Evolutionary conservation across 2,329 filamentous ascomycete species (phyloP), one percentile per base, ranked within the genome.

Genomic region (Lomentospora prolificans): DNA sequence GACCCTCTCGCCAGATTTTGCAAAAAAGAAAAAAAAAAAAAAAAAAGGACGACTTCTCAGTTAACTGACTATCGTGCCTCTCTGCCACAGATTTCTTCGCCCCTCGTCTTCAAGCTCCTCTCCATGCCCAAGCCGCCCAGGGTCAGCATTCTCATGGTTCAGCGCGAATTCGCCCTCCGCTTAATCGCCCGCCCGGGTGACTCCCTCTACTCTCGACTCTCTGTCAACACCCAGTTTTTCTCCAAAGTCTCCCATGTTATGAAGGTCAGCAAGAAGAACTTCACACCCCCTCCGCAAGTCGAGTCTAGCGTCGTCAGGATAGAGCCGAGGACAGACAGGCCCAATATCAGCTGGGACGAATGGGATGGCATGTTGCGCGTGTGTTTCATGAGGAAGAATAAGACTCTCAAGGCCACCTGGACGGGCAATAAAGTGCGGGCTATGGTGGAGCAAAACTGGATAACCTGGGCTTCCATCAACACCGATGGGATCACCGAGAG

Each of bases 231-330:
- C 17, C 92, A 97, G 67, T 95, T 97, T 78, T 96, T 75, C 69
- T 88, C 77, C 58, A 77, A 75, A 58, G 76, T 78, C 64, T 76
- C 75, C n/a, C 75, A 79, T 69, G 84, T 95, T 62, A 89, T 95
- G 85, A 96, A 96, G 73, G 92, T 97, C 50, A 90, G 91, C 61
- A 88, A 86, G 72, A 94, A 95, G 72, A 97, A 97, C 74, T 99
- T 97, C 79, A 90, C 89, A 59, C 94, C 94, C 0, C 92, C 94
- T 1, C 94, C 94, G 7, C 82, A 90, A 65, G 94, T 99, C 57
- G 94, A 99, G 71, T 89, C 84, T 6, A 91, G 87, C 57, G 91
- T 96, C 5, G 90, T 96, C 51, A 81, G 91, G 58, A 87, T 96
- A 61, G 89, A 92, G 66, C 90, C 90, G 22, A 95, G 96, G 74